A percentile compares a stretch with the other conserved stretches of the same genome.
These are phyloP conservation scores for Ceratocystis eucalypticola DNA, from an alignment of 2,329 filamentous ascomycete species.

Conservation along the genomic window DNA sequence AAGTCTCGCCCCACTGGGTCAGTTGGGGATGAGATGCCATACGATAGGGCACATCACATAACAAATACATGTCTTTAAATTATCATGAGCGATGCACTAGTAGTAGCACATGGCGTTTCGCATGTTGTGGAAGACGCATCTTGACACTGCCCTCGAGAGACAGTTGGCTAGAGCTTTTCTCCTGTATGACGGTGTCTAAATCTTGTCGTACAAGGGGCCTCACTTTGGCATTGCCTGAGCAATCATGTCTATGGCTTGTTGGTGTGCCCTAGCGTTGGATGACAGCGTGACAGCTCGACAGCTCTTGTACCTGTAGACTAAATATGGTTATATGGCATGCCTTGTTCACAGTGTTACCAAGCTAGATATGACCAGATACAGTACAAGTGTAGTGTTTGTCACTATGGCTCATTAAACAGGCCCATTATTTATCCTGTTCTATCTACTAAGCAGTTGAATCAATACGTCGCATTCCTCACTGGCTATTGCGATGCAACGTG, in stretches of 20 bases:
- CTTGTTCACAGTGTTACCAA: neutral
- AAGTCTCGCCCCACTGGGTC: conserved; percentile 19
- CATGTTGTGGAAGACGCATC: neutral
- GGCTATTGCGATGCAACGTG: neutral
- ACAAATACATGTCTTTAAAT: neutral
- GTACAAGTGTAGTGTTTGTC: too few relatives aligned
- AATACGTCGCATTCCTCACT: neutral
- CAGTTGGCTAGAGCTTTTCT: neutral
- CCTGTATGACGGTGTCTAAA: neutral
- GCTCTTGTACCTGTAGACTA: neutral
- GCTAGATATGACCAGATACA: neutral
- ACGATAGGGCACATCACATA: conserved; percentile 19
- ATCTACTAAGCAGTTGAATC: neutral
- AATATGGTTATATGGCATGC: neutral
- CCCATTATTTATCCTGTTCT: neutral
- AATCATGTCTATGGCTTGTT: neutral
- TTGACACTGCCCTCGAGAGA: too few relatives aligned
- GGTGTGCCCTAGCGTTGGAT: neutral
- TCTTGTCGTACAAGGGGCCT: neutral
- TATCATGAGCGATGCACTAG: neutral
- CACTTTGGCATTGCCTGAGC: neutral
- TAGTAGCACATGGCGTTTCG: neutral
- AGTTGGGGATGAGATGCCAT: conserved; percentile 19
- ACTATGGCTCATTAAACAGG: neutral
- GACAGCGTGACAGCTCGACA: neutral